Evolutionary conservation across 495 filamentous ascomycete genomes (phyloP).

Genomic region (Ascodesmis nigricans): DNA sequence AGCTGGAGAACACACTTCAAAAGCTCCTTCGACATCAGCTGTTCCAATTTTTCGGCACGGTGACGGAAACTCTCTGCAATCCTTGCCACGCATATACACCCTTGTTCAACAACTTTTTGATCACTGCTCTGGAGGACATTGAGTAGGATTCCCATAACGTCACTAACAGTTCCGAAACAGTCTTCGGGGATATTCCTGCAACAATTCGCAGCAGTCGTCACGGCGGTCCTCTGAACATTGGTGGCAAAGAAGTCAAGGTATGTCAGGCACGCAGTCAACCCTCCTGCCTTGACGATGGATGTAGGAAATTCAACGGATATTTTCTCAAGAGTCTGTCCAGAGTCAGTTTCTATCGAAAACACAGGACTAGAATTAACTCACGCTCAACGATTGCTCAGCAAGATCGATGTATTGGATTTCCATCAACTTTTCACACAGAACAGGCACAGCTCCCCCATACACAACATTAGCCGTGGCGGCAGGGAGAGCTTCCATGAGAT

Average conservation of each 20-base stretch:
- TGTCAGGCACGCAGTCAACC: constrained; percentile 75
- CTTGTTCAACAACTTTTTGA: constrained; percentile 91
- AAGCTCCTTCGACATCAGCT: constrained; percentile 68
- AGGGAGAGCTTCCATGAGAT: constrained; percentile 92
- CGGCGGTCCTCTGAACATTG: constrained; percentile 85
- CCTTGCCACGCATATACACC: constrained; percentile 83
- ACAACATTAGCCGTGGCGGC: constrained; percentile 86
- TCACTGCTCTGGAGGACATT: constrained; percentile 80
- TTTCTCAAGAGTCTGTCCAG: constrained; percentile 78
- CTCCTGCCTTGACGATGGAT: constrained; percentile 88
- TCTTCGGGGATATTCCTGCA: constrained; percentile 90
- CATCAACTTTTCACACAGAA: constrained; percentile 78
- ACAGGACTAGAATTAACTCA: constrained; percentile 29
- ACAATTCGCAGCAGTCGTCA: constrained; percentile 93
- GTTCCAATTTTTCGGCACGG: constrained; percentile 67
- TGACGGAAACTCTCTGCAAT: constrained; percentile 93
- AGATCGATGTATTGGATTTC: constrained; percentile 94
- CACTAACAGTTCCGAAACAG: constrained; percentile 64
- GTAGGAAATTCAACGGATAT: constrained; percentile 93
- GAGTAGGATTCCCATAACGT: constrained; percentile 87
- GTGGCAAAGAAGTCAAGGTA: constrained; percentile 97
- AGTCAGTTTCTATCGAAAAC: too few species aligned
- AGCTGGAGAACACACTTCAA: constrained; percentile 75
- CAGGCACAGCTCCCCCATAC: constrained; percentile 82
- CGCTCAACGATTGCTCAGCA: constrained; percentile 86